A percentile compares a stretch with the other conserved stretches of the same genome.
phyloP scores from a whole-genome alignment of 257 asterid genomes.

The Solanum medicagineum region DNA sequence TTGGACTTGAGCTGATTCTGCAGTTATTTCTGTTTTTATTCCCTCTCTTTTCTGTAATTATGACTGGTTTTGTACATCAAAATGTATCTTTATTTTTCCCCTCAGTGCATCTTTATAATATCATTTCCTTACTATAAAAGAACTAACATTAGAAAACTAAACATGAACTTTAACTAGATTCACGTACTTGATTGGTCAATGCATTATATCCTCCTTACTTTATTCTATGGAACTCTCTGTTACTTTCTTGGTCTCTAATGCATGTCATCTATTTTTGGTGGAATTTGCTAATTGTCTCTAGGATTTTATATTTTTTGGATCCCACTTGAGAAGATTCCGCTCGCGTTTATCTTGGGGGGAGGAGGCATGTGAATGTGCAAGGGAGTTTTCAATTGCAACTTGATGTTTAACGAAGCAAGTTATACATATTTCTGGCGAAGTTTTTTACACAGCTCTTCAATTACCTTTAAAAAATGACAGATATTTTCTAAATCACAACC shows the following conservation, averaged over 20 bases:
- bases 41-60: background rate
- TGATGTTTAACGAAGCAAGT: background rate
- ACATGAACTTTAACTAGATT: too few relatives aligned
- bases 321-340: background rate
- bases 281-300: background rate
- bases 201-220: background rate
- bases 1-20: background rate
- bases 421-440: background rate
- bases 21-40: background rate
- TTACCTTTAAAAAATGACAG: background rate
- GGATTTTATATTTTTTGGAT: background rate
- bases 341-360: background rate
- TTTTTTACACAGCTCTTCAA: too few relatives aligned
- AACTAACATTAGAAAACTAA: background rate
- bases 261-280: background rate
- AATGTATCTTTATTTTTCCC: too few relatives aligned
- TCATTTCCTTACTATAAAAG: background rate
- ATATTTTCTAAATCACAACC: background rate
- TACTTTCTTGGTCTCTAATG: background rate
- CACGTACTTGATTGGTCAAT: background rate
- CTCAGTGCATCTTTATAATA: background rate
- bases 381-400: background rate
- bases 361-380: too few relatives aligned
- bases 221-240: background rate
- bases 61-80: background rate